Base-by-base conservation (phyloP, 2,329 filamentous ascomycete genomes). In the Geosmithia putterillii region DNA sequence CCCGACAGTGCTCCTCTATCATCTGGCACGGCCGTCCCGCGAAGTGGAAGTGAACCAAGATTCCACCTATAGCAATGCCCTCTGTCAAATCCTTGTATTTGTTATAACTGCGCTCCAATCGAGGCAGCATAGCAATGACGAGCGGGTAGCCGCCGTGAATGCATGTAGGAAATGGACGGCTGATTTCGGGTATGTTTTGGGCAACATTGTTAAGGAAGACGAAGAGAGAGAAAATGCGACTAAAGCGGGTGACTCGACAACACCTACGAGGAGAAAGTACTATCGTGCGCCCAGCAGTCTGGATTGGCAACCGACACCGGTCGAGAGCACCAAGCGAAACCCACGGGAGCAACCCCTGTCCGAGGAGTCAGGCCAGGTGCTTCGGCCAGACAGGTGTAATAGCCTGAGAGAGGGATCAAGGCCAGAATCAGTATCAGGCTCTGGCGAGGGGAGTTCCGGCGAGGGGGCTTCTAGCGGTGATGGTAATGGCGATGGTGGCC, bases 1-100 rank as follows among this genome's bases (percentile, higher is more conserved):
- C 19, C 38, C 38, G 8, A n/a, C 23, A 21, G 44, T 36, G 9
- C 40, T 45, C 5, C 41, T 22, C 41, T 47, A 47, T 21, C 38
- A 45, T 15, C 22, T 47, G 35, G 40, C 41, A 4, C n/a, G 45
- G 9, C 38, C 45, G 2, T 32, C 28, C 8, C 28, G 28, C 28
- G 28, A 32, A 32, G 28, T 32, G 8, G 15, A 8, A 8, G 15
- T 8, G 28, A 15, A 32, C 28, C 8, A 15, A 8, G 28, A 32
- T 32, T 15, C 28, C 15, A 32, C 28, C 8, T 32, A 32, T 15
- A 32, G 28, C 28, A 32, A 32, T 32, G 28, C 28, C 15, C 8
- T 32, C 8, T 32, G 15, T 32, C 15, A 32, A 15, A 15, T 32
- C 8, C 28, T 32, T 8, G 28, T 15, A 32, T 32, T 32, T 15